Conservation (phyloP, 768 basidiomycete genomes). For the Kockovaella imperatae region DNA sequence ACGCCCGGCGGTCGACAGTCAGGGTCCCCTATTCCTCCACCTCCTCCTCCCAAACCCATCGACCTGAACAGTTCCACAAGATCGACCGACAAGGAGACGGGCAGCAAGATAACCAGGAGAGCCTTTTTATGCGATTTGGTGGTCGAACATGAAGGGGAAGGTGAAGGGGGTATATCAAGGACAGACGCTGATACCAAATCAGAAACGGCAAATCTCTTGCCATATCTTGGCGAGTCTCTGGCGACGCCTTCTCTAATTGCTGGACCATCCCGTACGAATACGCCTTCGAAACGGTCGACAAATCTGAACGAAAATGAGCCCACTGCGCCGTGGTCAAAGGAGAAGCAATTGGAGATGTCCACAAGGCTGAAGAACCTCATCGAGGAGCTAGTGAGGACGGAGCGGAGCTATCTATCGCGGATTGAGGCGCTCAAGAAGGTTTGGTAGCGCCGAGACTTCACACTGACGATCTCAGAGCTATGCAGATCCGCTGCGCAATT, state of each 20-base stretch:
- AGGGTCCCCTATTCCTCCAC: constrained; percentile 18
- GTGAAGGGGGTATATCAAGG: constrained; percentile 38
- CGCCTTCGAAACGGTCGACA: constrained; percentile 17
- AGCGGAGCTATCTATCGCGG: constrained; percentile 77
- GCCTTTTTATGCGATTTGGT: constrained; percentile 86
- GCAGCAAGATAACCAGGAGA: constrained; percentile 57
- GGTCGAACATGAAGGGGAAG: constrained; percentile 65
- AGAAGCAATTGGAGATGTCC: constrained; percentile 43
- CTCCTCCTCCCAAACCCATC: constrained; percentile 26
- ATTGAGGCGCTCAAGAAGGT: constrained; percentile 68
- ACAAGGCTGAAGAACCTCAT: constrained; percentile 58
- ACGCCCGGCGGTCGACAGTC: too few species aligned
- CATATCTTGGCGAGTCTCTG: constrained; percentile 29
- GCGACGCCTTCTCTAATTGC: constrained; percentile 16
- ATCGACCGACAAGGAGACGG: constrained; percentile 32
- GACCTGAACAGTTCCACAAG: constrained; percentile 38
- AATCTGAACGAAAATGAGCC: constrained; percentile 2
- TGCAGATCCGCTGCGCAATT: constrained; percentile 80
- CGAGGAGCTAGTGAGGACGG: constrained; percentile 79
- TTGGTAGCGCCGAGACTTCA: constrained; percentile 1
- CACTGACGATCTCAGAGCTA: constrained; percentile 53
- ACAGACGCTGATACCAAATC: constrained; percentile 50
- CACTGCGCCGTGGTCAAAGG: constrained; percentile 10
- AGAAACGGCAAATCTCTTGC: constrained; percentile 37
- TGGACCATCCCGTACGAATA: constrained; percentile 12